Base-by-base conservation (phyloP, 768 basidiomycete genomes). In the Lactarius psammicola region DNA sequence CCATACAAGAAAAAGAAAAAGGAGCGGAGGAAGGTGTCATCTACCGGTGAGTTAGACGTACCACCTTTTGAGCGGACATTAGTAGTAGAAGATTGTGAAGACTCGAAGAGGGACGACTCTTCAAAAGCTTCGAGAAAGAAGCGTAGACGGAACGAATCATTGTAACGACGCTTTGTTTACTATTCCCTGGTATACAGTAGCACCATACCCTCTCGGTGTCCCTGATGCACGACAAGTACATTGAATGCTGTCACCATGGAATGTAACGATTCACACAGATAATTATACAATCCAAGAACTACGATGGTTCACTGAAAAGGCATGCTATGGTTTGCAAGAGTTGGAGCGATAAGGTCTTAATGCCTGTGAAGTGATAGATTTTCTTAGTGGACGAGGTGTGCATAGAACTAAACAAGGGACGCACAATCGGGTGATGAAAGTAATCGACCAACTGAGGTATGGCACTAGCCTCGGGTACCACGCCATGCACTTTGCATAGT, bases 401-500 rank as follows among this genome's bases (percentile, higher is more conserved):
- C 15, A 34, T 13, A 15, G 28, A 31, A 44, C 38, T 4, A n/a
- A 36, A 30, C 49, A 15, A 9, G 51, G 10, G 33, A 59, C 63
- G 17, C 38, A 68, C 60, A 55, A 38, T 59, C 46, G 40, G 51
- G 54, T 57, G 30, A 62, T 28, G 60, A 67, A 55, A 63, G 33
- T 51, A 51, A 63, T 46, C 46, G 53, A 63, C 65, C 57, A 59
- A 62, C 56, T 36, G 55, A 68, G 49, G 65, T 49, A 67, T 57
- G 36, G 56, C 56, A 40, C 23, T 72, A 89, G 72, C 80, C 82
- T 64, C 86, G 81, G 49, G 83, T 80, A 71, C 88, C 82, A 74
- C 92, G 84, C 92, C 92, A 94, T 51, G 92, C 92, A 69, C 92
- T 94, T 75, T 94, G 92, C 86, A 94, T 84, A 20, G 92, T 86